phyloP scores from a whole-genome alignment of 2,329 filamentous ascomycete genomes.

The Phyllosticta citrichinensis region DNA sequence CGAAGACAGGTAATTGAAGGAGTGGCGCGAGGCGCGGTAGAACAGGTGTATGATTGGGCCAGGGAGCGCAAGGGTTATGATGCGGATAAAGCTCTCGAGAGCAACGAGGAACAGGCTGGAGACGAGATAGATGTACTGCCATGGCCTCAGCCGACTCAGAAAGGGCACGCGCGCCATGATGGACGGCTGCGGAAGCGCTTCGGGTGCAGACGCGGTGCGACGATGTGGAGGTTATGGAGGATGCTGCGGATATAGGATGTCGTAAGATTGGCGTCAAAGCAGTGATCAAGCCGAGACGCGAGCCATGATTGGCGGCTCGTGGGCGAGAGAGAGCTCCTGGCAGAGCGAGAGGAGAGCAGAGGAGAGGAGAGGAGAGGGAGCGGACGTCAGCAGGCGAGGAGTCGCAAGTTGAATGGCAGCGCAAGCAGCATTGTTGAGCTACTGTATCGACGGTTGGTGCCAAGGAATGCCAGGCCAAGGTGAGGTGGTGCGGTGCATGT shows the following conservation, averaged over 20 bases:
- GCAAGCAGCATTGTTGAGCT: neutral
- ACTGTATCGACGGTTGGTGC: neutral
- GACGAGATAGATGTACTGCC: slow-evolving; percentile 79
- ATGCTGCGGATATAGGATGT: neutral
- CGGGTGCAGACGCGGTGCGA: neutral
- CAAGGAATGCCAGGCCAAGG: neutral
- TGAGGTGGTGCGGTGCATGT: neutral
- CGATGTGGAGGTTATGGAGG: neutral
- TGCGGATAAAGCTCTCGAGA: slow-evolving; percentile 71
- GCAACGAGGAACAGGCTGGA: slow-evolving; percentile 74
- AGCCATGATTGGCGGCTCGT: neutral
- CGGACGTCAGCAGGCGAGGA: neutral
- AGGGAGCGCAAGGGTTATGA: slow-evolving; percentile 80
- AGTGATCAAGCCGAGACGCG: neutral
- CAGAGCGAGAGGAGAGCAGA: neutral
- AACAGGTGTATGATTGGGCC: slow-evolving; percentile 70
- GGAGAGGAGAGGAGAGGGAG: neutral
- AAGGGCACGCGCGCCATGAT: slow-evolving; percentile 51
- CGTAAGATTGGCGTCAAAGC: neutral
- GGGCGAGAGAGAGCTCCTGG: neutral
- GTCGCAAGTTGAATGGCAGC: neutral
- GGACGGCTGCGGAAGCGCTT: neutral
- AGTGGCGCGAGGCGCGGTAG: slow-evolving; percentile 68
- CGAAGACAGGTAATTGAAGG: slow-evolving; percentile 72
- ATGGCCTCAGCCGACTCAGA: slow-evolving; percentile 48